Evolutionary conservation across 179 eudicot species (phyloP).

Genomic region (Beta macrorhiza): DNA sequence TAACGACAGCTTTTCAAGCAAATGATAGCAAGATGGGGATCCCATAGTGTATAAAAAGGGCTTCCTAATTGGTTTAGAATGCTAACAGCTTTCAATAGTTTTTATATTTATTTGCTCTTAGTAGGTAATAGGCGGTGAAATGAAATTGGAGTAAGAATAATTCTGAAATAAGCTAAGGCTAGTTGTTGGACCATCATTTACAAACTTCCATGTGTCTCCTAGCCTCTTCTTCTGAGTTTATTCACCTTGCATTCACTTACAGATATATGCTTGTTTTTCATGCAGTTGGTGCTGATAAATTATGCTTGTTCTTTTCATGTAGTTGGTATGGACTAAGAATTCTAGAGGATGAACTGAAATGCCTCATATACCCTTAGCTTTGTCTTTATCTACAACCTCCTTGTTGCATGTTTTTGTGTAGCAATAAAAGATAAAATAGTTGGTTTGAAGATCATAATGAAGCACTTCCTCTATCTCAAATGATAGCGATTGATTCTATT

Average conservation of each 20-base stretch:
- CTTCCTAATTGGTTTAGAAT: not conserved
- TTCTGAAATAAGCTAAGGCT: conserved; percentile 1
- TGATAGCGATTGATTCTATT: too few relatives aligned
- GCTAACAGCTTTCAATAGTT: not conserved
- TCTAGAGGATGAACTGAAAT: not conserved
- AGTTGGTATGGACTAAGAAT: conserved; percentile 24
- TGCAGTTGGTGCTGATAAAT: conserved; percentile 19
- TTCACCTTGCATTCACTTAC: conserved; percentile 26
- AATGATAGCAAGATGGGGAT: conserved; percentile 4
- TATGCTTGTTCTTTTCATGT: conserved; percentile 9
- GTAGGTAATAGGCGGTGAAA: conserved; percentile 26
- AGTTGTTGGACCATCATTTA: conserved; percentile 25
- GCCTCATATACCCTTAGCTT: conserved; percentile 7
- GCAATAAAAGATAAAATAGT: not conserved
- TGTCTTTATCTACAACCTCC: not conserved
- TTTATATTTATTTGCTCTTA: not conserved
- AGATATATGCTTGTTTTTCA: conserved; percentile 24
- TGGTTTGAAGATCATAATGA: too few relatives aligned
- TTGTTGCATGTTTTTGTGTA: not conserved
- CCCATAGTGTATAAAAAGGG: conserved; percentile 17
- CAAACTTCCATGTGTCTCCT: conserved; percentile 37
- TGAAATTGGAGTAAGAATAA: conserved; percentile 22
- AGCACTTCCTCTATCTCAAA: not conserved
- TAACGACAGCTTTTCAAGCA: conserved; percentile 30
- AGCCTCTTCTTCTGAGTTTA: not conserved